Percentiles rank a stretch among this genome's conserved stretches.
phyloP scores from a whole-genome alignment of 805 yeast genomes.

The Schizosaccharomyces octosporus region DNA sequence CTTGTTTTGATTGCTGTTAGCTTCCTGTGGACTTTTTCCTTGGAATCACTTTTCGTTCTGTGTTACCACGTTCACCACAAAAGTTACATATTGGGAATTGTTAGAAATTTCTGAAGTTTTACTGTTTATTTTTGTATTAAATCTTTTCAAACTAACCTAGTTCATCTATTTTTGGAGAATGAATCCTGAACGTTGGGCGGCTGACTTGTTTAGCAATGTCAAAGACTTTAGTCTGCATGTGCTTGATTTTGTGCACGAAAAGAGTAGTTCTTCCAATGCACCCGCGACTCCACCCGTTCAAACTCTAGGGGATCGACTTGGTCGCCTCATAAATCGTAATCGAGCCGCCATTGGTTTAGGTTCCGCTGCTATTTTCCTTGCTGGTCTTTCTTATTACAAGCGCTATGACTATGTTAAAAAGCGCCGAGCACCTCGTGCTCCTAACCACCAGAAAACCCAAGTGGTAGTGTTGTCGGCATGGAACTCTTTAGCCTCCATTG shows the following conservation, averaged over 20 bases:
- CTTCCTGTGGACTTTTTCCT: too few species aligned
- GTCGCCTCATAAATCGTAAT: neutral
- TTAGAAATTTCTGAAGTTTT: too few species aligned
- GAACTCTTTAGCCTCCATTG: neutral
- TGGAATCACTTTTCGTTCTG: too few species aligned
- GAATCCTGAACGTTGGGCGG: constrained; percentile 1
- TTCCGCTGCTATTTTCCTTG: neutral
- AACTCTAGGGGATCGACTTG: neutral
- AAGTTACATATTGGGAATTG: too few species aligned
- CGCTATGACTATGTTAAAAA: neutral
- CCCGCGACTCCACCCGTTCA: neutral
- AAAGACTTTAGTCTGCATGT: neutral
- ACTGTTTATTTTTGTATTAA: too few species aligned
- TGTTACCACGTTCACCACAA: too few species aligned
- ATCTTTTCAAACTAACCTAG: too few species aligned
- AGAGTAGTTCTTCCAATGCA: neutral
- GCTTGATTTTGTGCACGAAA: neutral
- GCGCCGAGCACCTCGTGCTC: neutral
- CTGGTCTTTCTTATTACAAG: neutral
- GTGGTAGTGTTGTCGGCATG: neutral
- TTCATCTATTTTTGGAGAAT: neutral
- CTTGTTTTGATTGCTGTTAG: too few species aligned
- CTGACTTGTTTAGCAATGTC: neutral
- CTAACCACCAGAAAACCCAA: neutral
- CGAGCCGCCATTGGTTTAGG: neutral